Base-by-base conservation (phyloP, 2,329 filamentous ascomycete genomes). In the Hypoxylon sp. region DNA sequence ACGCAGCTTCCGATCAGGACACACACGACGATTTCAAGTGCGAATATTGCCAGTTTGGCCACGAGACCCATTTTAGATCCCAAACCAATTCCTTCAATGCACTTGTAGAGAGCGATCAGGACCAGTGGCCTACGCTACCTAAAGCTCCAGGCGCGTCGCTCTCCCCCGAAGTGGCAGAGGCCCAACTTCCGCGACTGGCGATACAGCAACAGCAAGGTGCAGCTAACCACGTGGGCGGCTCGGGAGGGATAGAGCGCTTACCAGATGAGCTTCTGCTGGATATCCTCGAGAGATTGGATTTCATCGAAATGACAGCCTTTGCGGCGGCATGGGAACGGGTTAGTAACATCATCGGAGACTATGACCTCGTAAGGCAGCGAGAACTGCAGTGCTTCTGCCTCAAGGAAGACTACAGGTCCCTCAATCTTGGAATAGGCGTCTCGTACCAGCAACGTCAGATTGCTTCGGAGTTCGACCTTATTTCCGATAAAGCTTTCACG, bases 321-420 rank as follows among this genome's bases (percentile, higher is more conserved):
- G 71, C 78, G 2, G 70, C 73, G 15, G 78, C 79, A 6, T 78
- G 79, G 70, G 70, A 74, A 0, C 70, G 75, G 15, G 68, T 82
- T 20, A 74, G 75, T 20, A 41, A 63, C 1, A 60, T 81, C 39
- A 68, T 82, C 10, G 58, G 68, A 11, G 70, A 72, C 0, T 80
- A 74, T 47, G 74, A 78, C 48, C 15, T 79, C 17, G 64, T 82
- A 32, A 77, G 79, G 3, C 74, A 76, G 47, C 78, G 80, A 11
- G 81, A 84, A 68, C 70, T 84, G 4, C 78, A 81, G 54, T 84
- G 81, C 68, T 84, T 82, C 67, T 76, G 74, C 44, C 72, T 82
- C 32, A 84, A 83, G 71, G 72, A 78, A 57, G 75, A 71, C 17
- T 80, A 80, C 68, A 65, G 71, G 30, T 59, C 73, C 1, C 69